Percentiles rank a stretch among this genome's conserved stretches.
Conservation (phyloP, 371 early-diverging fungal species). For the Apophysomyces elegans region DNA sequence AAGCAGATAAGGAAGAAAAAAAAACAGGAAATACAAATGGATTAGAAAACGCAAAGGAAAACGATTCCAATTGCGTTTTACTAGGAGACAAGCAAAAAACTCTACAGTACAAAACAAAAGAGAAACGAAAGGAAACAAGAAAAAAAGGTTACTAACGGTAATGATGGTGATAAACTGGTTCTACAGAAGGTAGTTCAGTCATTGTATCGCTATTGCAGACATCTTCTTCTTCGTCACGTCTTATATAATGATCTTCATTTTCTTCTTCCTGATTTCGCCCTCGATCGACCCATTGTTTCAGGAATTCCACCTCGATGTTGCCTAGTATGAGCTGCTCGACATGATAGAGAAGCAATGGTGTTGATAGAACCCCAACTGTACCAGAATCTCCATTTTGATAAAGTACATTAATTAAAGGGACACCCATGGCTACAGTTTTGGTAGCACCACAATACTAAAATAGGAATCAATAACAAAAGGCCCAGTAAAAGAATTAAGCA, state of each 20-base stretch:
- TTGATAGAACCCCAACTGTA: conserved; percentile 65
- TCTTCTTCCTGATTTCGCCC: conserved; percentile 31
- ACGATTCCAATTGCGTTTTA: neutral
- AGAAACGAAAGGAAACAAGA: neutral
- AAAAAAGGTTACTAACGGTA: neutral
- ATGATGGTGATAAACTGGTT: neutral
- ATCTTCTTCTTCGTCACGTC: conserved; percentile 2
- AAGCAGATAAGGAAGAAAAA: neutral
- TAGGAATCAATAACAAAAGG: too few relatives aligned
- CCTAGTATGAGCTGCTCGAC: conserved; percentile 74
- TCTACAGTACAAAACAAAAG: neutral
- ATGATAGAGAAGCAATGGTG: conserved; percentile 75
- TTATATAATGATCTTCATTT: neutral
- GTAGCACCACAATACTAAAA: conserved; percentile 69
- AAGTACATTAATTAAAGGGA: conserved; percentile 77
- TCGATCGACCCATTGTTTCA: conserved; percentile 56
- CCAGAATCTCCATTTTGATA: conserved; percentile 56
- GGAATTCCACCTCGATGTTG: conserved; percentile 54
- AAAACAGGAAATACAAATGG: neutral
- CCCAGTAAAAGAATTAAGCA: neutral
- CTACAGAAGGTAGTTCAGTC: conserved; percentile 1
- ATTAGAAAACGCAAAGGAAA: neutral
- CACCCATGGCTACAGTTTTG: conserved; percentile 80
- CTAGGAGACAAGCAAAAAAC: neutral
- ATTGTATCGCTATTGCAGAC: neutral